Evolutionary conservation across 23 red algal genomes (phyloP), one percentile per base, ranked within the genome.

Genomic region (Agarophyton chilense): DNA sequence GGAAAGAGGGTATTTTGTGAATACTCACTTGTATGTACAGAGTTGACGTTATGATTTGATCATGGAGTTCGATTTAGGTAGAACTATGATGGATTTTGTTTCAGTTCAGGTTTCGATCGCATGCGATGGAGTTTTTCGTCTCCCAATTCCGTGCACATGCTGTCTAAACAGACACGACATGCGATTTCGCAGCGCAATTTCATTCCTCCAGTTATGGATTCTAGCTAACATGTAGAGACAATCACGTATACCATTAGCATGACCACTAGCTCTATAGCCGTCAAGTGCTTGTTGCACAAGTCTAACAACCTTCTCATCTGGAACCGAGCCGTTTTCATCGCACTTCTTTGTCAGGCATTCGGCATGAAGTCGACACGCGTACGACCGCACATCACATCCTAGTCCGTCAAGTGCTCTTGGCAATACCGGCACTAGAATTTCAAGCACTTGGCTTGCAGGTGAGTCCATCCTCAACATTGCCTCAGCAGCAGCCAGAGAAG

Each of bases 171-270:
- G 41, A 74, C 43, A 74, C 21, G 68, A 47, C 68, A 74, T 47
- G 18, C 41, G 68, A 74, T 74, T 74, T 10, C 68, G 38, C 68
- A 49, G 25, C 2, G 68, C 8, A 47, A 74, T 28, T 10, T 89
- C 72, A 26, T 71, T 35, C 41, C 72, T 22, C 72, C 85, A 89
- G 75, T 91, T 56, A 70, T 81, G n/a, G 4, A 81, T 38, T 68
- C 88, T 68, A 16, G 88, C 88, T 13, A 91, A 46, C 46, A 82
- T 41, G 31, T 91, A 91, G 10, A 52, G 54, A 43, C 88, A 81
- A 41, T 73, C 65, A 29, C 65, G 44, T 53, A 72, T 41, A 46
- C 76, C 88, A 36, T 61, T 60, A 14, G 35, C 25, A 78, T 90
- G 67, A 22, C 71, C 72, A 64, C 24, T 0, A 22, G 11, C 11